A percentile compares a stretch with the other conserved stretches of the same genome.
phyloP scores from a whole-genome alignment of 345 rosid species.

The Eucalyptus erythrocorys region DNA sequence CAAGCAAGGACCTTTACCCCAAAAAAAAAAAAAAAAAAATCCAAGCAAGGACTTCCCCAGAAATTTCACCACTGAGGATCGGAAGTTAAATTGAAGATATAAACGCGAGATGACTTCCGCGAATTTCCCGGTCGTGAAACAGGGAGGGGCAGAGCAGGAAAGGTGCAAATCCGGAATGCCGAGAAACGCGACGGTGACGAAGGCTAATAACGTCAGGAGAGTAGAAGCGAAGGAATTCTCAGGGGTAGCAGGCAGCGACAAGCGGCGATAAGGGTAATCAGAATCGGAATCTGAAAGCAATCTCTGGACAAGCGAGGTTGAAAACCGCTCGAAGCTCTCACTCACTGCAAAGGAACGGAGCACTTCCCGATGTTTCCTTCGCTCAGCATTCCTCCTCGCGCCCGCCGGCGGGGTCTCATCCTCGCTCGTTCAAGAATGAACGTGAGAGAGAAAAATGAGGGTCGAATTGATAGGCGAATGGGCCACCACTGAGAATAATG shows the following conservation, averaged over 20 bases:
- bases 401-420: no score
- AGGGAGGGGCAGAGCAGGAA: neutral
- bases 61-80: no score
- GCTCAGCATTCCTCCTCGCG: no score
- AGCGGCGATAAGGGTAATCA: fast-evolving
- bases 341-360: neutral
- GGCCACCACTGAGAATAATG: no score
- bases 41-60: no score
- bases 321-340: neutral
- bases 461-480: no score
- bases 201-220: neutral
- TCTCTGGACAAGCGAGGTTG: neutral
- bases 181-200: no score
- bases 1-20: no score
- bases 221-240: neutral
- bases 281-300: neutral
- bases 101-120: neutral
- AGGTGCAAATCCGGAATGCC: neutral
- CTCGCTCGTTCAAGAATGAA: no score
- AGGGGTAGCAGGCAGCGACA: neutral
- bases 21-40: no score
- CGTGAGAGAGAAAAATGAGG: no score
- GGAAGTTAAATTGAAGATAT: no score
- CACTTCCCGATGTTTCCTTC: neutral
- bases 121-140: neutral